A percentile compares a stretch with the other conserved stretches of the same genome.
These are phyloP conservation scores for Neohortaea acidophila DNA, from an alignment of 495 filamentous ascomycete genomes.

Conservation along the genomic window DNA sequence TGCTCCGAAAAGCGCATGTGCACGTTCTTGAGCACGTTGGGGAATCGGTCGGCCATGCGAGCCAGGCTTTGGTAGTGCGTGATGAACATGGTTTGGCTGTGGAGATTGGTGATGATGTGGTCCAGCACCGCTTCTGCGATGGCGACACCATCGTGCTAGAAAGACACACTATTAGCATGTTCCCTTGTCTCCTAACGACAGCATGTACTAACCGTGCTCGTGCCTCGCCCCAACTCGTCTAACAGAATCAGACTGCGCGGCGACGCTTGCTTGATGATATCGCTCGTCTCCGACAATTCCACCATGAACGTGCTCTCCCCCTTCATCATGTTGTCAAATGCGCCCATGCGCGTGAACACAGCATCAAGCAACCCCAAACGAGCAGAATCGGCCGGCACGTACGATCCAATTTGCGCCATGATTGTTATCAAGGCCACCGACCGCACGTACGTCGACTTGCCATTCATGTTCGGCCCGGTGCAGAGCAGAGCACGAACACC, in stretches of 20 bases:
- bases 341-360: conserved; percentile 93
- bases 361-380: conserved; percentile 71
- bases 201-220: no score
- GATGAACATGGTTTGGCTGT: conserved; percentile 78
- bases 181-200: no score
- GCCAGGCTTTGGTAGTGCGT: conserved; percentile 90
- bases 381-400: conserved; percentile 68
- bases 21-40: conserved; percentile 51
- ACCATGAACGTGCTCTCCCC: conserved; percentile 98
- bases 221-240: conserved; percentile 90
- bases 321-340: conserved; percentile 88
- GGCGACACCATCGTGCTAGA: conserved; percentile 71
- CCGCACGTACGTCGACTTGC: conserved; percentile 88
- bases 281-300: conserved; percentile 77
- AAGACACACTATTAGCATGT: background rate
- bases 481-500: conserved; percentile 65
- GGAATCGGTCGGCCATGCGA: conserved; percentile 50
- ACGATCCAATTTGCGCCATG: conserved; percentile 89
- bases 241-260: conserved; percentile 70
- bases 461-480: conserved; percentile 97
- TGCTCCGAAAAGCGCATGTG: conserved; percentile 67
- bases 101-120: conserved; percentile 57
- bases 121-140: conserved; percentile 88
- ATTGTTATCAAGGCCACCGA: conserved; percentile 82
- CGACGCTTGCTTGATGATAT: conserved; percentile 79